Evolutionary conservation across 306 rosid genomes (phyloP).

Genomic region (Psophocarpus tetragonolobus): DNA sequence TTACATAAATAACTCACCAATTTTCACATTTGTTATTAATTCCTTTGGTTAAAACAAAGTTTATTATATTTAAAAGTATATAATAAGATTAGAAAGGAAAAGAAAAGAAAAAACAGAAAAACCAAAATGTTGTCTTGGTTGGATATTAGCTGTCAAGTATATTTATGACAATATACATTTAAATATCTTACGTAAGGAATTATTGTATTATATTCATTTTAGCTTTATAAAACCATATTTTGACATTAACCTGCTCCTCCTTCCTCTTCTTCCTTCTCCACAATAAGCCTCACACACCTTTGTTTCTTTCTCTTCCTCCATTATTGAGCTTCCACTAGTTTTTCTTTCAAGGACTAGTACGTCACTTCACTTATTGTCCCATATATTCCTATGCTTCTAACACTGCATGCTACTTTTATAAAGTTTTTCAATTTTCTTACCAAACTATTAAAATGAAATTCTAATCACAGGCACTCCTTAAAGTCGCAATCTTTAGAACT

Average conservation of each 20-base stretch:
- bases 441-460: constrained; percentile 22
- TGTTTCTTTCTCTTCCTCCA: neutral
- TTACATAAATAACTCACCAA: neutral
- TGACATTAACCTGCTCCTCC: constrained; percentile 10
- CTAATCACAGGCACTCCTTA: constrained; percentile 27
- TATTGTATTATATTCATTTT: constrained; percentile 11
- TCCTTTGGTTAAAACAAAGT: neutral
- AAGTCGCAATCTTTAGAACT: constrained; percentile 33
- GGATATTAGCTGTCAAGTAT: constrained; percentile 88
- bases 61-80: neutral
- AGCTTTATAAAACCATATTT: constrained; percentile 53
- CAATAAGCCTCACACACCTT: neutral
- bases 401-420: constrained; percentile 6
- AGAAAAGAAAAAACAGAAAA: neutral
- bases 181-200: constrained; percentile 24
- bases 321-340: constrained; percentile 12
- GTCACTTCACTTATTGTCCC: neutral
- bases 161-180: constrained; percentile 24
- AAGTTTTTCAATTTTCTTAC: constrained; percentile 13
- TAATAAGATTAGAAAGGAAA: neutral
- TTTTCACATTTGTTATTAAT: neutral
- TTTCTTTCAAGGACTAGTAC: neutral
- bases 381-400: neutral
- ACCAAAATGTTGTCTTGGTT: constrained; percentile 40
- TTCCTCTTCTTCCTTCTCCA: neutral